phyloP scores from a whole-genome alignment of 2,329 filamentous ascomycete genomes.

The Talaromyces funiculosus region DNA sequence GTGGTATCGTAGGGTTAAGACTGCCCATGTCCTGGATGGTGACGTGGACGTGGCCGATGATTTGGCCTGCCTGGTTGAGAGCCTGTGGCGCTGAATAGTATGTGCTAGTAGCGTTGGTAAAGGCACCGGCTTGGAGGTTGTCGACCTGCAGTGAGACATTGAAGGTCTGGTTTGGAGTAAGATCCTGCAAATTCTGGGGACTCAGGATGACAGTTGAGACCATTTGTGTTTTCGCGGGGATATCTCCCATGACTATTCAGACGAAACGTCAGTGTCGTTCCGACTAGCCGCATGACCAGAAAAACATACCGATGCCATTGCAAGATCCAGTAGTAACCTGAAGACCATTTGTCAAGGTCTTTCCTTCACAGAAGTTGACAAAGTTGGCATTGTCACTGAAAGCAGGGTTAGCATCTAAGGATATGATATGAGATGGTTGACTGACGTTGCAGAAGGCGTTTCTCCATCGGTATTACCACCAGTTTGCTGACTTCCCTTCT shows the following conservation, averaged over 20 bases:
- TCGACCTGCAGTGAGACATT: slow-evolving; percentile 44
- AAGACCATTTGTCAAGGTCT: slow-evolving; percentile 51
- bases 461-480: slow-evolving; percentile 30
- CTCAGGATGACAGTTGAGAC: slow-evolving; percentile 49
- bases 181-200: slow-evolving; percentile 39
- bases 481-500: slow-evolving; percentile 24
- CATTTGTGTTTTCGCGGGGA: slow-evolving; percentile 49
- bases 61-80: slow-evolving; percentile 34
- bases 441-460: slow-evolving; percentile 44
- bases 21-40: slow-evolving; percentile 46
- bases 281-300: neutral
- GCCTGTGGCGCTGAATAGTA: slow-evolving; percentile 54
- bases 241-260: slow-evolving; percentile 51
- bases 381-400: slow-evolving; percentile 49
- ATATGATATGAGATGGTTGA: neutral
- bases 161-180: slow-evolving; percentile 42
- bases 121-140: slow-evolving; percentile 49
- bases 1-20: slow-evolving; percentile 31
- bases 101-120: slow-evolving; percentile 50
- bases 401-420: slow-evolving; percentile 12
- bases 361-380: slow-evolving; percentile 55
- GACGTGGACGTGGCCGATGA: slow-evolving; percentile 39
- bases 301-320: slow-evolving; percentile 46
- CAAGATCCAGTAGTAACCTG: slow-evolving; percentile 50
- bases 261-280: slow-evolving; percentile 12